These are phyloP conservation scores for Austroboletus rostrupii DNA, from an alignment of 1,284 basidiomycete species.

Conservation along the genomic window DNA sequence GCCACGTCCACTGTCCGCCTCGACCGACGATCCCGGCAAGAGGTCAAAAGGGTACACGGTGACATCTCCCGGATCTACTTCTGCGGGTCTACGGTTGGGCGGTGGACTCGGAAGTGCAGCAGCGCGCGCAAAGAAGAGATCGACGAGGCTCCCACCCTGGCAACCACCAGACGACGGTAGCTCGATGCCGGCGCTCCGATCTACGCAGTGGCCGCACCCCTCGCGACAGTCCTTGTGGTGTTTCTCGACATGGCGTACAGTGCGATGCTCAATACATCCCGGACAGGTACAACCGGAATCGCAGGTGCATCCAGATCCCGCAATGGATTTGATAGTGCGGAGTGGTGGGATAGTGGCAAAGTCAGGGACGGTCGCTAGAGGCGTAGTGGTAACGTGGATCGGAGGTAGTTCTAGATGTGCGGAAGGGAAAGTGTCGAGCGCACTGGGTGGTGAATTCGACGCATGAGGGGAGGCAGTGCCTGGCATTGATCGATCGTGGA, in stretches of 20 bases:
- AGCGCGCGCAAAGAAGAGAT: constrained; percentile 61
- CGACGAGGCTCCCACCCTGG: constrained; percentile 40
- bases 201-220: constrained; percentile 64
- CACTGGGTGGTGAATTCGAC: constrained; percentile 1
- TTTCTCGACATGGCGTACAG: constrained; percentile 40
- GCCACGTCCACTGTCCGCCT: constrained; percentile 32
- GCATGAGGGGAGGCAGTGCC: constrained; percentile 4
- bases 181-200: constrained; percentile 42
- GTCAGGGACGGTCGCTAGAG: constrained; percentile 31
- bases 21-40: constrained; percentile 22
- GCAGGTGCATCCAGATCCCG: constrained; percentile 66
- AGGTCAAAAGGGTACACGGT: constrained; percentile 42
- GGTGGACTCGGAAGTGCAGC: constrained; percentile 57
- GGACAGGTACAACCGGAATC: constrained; percentile 68
- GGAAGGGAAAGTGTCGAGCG: not conserved
- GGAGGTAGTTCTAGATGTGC: constrained; percentile 27
- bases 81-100: constrained; percentile 35
- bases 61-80: constrained; percentile 48
- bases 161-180: constrained; percentile 40
- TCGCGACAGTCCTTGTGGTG: constrained; percentile 52
- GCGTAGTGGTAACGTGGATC: constrained; percentile 14
- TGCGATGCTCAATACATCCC: constrained; percentile 66
- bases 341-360: constrained; percentile 60
- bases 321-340: constrained; percentile 50
- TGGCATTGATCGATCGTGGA: constrained; percentile 18